Evolutionary conservation across 345 rosid species (phyloP), one percentile per base, ranked within the genome.

Genomic region (Cardamine resedifolia): DNA sequence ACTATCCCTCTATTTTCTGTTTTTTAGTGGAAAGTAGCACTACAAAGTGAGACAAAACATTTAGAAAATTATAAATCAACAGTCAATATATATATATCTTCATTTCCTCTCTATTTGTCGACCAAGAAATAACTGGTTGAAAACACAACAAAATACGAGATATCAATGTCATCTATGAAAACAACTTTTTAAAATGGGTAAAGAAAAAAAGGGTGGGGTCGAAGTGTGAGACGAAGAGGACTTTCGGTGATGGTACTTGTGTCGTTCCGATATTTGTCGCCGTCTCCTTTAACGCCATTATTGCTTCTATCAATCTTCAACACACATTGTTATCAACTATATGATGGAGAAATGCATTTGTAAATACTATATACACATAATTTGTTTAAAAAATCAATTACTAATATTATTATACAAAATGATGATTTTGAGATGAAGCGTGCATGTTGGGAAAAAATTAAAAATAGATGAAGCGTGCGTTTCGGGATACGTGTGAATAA

Each of bases 391-490:
- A 23, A 33, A 21, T 23, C 36, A 21, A 2, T 28, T 10, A 43
- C n/a, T 10, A 36, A 41, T 63, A 28, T 69, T 31, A 52, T 19
- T 31, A 66, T 56, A 61, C 52, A 53, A 62, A 70, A 77, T 64
- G 63, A 64, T 70, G 66, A 38, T 55, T 19, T 57, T 38, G 67
- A 70, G 76, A 58, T 8, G 72, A 70, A 64, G 80, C 80, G 72
- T 77, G 80, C 80, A 18, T 77, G 64, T 77, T 4, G 68, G 61
- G 72, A 64, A n/a, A n/a, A n/a, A n/a, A n/a, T n/a, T n/a, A n/a
- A n/a, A n/a, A n/a, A n/a, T n/a, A 70, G 76, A 58, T 8, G 72
- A 70, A 64, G 80, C 80, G 72, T 77, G 80, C 80, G 23, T 77
- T 70, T 77, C 6, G 68, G 61, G 72, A 64, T 64, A 56, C 80